A percentile compares a stretch with the other conserved stretches of the same genome.
Conservation (phyloP, 176 grass and related monocot genomes). For the Bolboschoenus planiculmis region DNA sequence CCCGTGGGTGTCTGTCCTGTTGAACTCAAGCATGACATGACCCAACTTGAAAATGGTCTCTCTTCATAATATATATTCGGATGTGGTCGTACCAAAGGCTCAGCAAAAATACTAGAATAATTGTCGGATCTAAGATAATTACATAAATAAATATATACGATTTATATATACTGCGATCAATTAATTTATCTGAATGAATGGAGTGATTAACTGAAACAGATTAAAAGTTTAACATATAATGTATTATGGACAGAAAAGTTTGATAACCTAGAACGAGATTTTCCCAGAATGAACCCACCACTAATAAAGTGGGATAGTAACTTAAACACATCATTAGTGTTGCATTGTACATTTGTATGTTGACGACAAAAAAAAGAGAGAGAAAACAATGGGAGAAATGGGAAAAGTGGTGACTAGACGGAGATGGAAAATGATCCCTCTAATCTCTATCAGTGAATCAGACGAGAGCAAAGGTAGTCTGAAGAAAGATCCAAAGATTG, state of each 20-base stretch:
- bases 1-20: background rate
- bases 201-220: background rate
- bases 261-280: too few species aligned
- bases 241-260: background rate
- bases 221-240: background rate
- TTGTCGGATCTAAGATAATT: too few species aligned
- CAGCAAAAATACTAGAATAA: too few species aligned
- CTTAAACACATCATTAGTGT: background rate
- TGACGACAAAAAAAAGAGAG: background rate
- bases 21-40: background rate
- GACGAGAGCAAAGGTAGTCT: background rate
- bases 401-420: background rate
- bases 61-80: background rate
- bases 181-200: background rate
- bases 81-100: background rate
- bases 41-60: background rate
- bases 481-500: background rate
- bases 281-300: background rate
- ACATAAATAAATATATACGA: too few species aligned
- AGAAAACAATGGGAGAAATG: background rate
- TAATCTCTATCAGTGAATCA: constrained; percentile 4
- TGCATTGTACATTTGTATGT: background rate
- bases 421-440: background rate
- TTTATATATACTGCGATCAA: too few species aligned
- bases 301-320: background rate